A percentile compares a stretch with the other conserved stretches of the same genome.
Evolutionary conservation across 352 stramenopile species (phyloP).

Genomic region (Phytopythium boreale): DNA sequence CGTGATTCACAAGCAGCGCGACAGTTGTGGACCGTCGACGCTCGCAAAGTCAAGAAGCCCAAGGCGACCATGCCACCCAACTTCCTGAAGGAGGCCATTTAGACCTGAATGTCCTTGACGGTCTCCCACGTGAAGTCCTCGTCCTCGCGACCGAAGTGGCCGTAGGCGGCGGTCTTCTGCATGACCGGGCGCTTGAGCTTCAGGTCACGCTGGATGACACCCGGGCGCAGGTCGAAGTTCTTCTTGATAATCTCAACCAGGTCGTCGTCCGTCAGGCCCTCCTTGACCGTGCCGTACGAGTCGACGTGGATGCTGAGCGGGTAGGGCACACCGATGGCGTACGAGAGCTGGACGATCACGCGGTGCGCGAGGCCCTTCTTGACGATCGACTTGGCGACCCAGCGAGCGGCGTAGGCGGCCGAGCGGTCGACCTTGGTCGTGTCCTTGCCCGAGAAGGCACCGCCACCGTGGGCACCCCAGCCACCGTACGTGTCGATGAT

Average conservation of each 20-base stretch:
- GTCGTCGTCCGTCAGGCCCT: constrained; percentile 94
- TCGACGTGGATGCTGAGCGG: constrained; percentile 97
- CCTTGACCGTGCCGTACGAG: constrained; percentile 97
- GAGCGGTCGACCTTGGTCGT: constrained; percentile 99
- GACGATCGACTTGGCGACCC: constrained; percentile 99
- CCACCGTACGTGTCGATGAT: constrained; percentile 99
- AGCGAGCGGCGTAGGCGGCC: constrained; percentile 97
- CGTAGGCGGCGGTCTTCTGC: constrained; percentile 98
- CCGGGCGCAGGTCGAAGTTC: constrained; percentile 98
- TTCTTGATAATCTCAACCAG: constrained; percentile 98
- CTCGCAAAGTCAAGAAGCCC: constrained; percentile 4
- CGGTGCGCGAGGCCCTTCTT: constrained; percentile 93
- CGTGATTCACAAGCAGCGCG: constrained; percentile 4
- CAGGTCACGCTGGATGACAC: constrained; percentile 98
- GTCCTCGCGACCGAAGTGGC: constrained; percentile 98
- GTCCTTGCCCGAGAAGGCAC: constrained; percentile 99
- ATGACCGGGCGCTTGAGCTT: constrained; percentile 97
- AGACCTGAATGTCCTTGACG: constrained; percentile 90
- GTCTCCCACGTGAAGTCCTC: constrained; percentile 99
- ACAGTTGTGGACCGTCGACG: background rate
- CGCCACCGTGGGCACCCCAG: constrained; percentile 98
- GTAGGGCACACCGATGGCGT: constrained; percentile 98
- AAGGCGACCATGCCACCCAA: background rate
- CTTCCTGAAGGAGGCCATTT: constrained; percentile 16
- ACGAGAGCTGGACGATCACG: constrained; percentile 97